Conservation (phyloP, 1,139 yeast genomes). For the Lodderomyces elongisporus region DNA sequence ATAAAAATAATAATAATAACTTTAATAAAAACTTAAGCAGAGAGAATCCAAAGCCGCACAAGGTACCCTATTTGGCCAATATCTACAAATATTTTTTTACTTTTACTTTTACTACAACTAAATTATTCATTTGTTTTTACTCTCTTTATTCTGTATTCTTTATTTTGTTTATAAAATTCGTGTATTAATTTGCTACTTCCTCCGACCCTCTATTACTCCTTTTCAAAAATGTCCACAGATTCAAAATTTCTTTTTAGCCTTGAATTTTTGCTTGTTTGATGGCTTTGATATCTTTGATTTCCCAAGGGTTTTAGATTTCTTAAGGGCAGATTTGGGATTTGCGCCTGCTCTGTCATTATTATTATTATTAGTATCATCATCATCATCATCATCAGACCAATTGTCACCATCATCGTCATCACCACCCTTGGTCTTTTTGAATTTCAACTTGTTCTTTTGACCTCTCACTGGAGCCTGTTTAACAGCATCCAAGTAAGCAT, state of each 20-base stretch:
- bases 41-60: neutral
- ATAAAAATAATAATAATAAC: too few relatives aligned
- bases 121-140: too few relatives aligned
- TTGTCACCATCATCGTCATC: constrained; percentile 44
- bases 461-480: constrained; percentile 91
- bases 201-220: too few relatives aligned
- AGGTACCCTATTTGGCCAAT: neutral
- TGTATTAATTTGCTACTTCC: too few relatives aligned
- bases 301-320: constrained; percentile 12
- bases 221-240: too few relatives aligned
- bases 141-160: neutral
- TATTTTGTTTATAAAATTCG: too few relatives aligned
- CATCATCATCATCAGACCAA: constrained; percentile 48
- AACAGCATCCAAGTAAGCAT: constrained; percentile 91
- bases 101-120: too few relatives aligned
- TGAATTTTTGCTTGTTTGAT: constrained; percentile 37
- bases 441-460: constrained; percentile 84
- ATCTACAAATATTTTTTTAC: too few relatives aligned
- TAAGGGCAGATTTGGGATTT: neutral
- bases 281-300: constrained; percentile 34
- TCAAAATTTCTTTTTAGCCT: constrained; percentile 48
- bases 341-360: neutral
- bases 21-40: too few relatives aligned
- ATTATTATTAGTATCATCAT: constrained; percentile 3
- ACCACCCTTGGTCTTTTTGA: constrained; percentile 58